These are phyloP conservation scores for Mycena sanguinolenta DNA, from an alignment of 768 basidiomycete species.

Conservation along the genomic window DNA sequence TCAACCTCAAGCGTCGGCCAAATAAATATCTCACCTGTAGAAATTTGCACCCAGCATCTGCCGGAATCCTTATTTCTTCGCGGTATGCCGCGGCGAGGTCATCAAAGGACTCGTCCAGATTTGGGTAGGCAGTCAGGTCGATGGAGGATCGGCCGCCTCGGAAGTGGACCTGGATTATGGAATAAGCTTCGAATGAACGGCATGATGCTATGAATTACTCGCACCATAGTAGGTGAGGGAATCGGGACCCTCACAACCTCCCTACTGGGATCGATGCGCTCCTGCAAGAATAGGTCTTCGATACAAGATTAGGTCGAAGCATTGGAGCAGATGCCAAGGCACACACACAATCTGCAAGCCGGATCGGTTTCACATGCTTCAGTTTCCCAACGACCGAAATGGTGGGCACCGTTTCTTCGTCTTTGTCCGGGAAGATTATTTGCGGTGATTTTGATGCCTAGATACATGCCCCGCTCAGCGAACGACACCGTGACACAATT, in stretches of 20 bases:
- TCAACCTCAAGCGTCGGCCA: not conserved
- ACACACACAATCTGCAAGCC: slow-evolving; percentile 33
- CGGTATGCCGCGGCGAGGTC: slow-evolving; percentile 36
- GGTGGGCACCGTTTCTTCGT: slow-evolving; percentile 27
- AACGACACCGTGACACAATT: not conserved
- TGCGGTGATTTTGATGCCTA: slow-evolving; percentile 26
- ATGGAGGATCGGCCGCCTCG: slow-evolving; percentile 37
- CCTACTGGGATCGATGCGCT: slow-evolving; percentile 32
- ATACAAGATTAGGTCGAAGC: not conserved
- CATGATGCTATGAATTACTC: not conserved
- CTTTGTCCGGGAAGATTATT: slow-evolving; percentile 29
- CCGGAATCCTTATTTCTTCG: slow-evolving; percentile 34
- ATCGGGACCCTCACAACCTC: slow-evolving; percentile 39
- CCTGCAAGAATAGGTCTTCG: slow-evolving; percentile 28
- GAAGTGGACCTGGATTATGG: slow-evolving; percentile 38
- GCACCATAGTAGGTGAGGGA: slow-evolving; percentile 39
- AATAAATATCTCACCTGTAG: slow-evolving; percentile 21
- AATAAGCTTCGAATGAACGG: no score
- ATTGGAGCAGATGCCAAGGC: not conserved
- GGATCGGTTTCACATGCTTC: slow-evolving; percentile 37
- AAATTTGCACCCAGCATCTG: slow-evolving; percentile 36
- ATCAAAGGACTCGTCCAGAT: slow-evolving; percentile 36
- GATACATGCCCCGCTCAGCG: not conserved
- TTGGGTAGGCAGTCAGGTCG: slow-evolving; percentile 35
- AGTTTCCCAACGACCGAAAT: slow-evolving; percentile 36